Conservation (phyloP, 257 asterid genomes). For the Przewalskia tangutica region DNA sequence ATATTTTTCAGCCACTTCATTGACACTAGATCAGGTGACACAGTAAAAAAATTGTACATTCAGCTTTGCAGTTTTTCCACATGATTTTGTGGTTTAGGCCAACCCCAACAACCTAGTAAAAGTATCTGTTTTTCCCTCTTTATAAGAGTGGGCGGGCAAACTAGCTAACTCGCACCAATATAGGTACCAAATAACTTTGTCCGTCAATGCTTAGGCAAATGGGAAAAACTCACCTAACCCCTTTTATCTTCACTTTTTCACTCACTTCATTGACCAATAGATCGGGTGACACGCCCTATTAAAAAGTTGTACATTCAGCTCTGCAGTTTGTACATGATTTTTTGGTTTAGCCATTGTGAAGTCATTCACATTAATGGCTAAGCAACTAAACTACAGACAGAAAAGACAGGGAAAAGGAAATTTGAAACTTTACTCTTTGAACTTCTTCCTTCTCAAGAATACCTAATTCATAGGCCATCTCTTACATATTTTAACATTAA, state of each 20-base stretch:
- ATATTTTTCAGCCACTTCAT: background rate
- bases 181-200: background rate
- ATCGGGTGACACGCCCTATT: background rate
- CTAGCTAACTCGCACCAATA: background rate
- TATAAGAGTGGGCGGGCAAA: background rate
- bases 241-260: background rate
- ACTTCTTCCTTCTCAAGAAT: background rate
- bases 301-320: background rate
- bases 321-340: background rate
- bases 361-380: conserved; percentile 5
- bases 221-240: background rate
- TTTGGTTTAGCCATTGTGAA: background rate
- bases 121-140: background rate
- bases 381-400: conserved; percentile 3
- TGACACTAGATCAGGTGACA: background rate
- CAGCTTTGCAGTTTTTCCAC: too few relatives aligned
- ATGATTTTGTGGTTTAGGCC: too few relatives aligned
- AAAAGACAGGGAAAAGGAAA: background rate
- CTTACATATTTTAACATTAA: background rate
- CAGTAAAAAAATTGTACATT: too few relatives aligned
- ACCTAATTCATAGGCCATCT: background rate
- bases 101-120: background rate
- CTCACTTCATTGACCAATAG: background rate
- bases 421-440: conserved; percentile 1
- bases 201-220: background rate